Conservation (phyloP, 2,329 filamentous ascomycete genomes). For the Trichoderma atrobrunneum region DNA sequence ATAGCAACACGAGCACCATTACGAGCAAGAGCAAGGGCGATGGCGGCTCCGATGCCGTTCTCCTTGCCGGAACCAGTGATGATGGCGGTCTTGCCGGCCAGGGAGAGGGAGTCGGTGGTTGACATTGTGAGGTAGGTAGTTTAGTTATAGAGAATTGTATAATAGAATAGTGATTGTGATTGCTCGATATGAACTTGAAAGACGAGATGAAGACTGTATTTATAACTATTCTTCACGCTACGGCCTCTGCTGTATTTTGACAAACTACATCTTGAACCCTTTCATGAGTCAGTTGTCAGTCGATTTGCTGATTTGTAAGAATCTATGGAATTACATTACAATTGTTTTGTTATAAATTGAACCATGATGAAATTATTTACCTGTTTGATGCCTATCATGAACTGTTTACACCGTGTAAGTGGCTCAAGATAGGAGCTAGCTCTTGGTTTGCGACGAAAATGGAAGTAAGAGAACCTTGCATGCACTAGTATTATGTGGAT, state of each 20-base stretch:
- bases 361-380: no score
- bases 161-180: neutral
- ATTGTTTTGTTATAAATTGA: neutral
- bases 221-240: neutral
- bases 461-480: slow-evolving; percentile 8
- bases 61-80: slow-evolving; percentile 43
- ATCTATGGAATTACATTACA: no score
- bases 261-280: neutral
- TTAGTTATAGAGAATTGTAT: neutral
- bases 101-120: slow-evolving; percentile 25
- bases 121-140: neutral
- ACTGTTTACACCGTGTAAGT: neutral
- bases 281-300: neutral
- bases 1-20: slow-evolving; percentile 39
- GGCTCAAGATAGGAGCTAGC: neutral
- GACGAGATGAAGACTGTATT: neutral
- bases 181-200: neutral
- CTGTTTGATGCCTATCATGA: neutral
- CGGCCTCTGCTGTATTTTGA: neutral
- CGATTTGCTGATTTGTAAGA: neutral
- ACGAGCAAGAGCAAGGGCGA: slow-evolving; percentile 35
- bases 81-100: slow-evolving; percentile 40
- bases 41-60: slow-evolving; percentile 41
- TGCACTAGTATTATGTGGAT: neutral
- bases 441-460: neutral